phyloP scores from a whole-genome alignment of 495 filamentous ascomycete genomes.

The Rhizodiscina lignyota region DNA sequence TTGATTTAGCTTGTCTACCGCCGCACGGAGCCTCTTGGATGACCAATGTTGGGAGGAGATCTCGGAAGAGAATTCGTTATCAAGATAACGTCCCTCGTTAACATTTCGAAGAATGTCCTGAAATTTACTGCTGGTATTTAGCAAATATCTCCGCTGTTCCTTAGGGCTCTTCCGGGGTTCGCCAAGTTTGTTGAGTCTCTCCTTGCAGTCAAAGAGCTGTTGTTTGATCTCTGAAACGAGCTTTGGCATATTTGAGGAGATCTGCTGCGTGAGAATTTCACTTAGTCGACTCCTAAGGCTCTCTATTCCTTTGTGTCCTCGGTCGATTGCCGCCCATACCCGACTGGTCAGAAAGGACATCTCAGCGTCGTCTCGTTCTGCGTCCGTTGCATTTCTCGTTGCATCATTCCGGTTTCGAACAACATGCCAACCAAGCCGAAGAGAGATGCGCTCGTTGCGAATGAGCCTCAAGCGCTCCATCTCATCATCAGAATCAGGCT shows the following conservation, averaged over 20 bases:
- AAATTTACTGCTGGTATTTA: constrained; percentile 34
- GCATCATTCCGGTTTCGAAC: background rate
- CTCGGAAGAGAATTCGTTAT: constrained; percentile 22
- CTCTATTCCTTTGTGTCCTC: constrained; percentile 29
- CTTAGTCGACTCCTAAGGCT: constrained; percentile 34
- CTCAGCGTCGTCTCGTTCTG: constrained; percentile 23
- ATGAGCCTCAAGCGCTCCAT: constrained; percentile 7
- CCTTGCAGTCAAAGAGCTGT: constrained; percentile 18
- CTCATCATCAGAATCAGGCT: constrained; percentile 13
- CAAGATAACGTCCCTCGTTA: constrained; percentile 37
- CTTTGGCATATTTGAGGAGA: constrained; percentile 37
- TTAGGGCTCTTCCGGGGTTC: constrained; percentile 25
- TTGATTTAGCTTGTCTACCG: constrained; percentile 39
- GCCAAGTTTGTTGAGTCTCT: constrained; percentile 30
- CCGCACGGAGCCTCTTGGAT: constrained; percentile 39
- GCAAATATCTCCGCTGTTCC: constrained; percentile 36
- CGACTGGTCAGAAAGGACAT: constrained; percentile 28
- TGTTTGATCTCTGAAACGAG: constrained; percentile 38
- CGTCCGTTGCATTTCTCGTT: constrained; percentile 1
- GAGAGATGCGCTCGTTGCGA: constrained; percentile 1
- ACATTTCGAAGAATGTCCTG: constrained; percentile 31
- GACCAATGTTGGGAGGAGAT: no score
- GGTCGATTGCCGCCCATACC: constrained; percentile 27
- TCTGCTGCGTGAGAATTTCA: constrained; percentile 37
- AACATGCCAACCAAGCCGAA: background rate